Conservation (phyloP, 495 filamentous ascomycete genomes). For the Jackrogersella minutella region DNA sequence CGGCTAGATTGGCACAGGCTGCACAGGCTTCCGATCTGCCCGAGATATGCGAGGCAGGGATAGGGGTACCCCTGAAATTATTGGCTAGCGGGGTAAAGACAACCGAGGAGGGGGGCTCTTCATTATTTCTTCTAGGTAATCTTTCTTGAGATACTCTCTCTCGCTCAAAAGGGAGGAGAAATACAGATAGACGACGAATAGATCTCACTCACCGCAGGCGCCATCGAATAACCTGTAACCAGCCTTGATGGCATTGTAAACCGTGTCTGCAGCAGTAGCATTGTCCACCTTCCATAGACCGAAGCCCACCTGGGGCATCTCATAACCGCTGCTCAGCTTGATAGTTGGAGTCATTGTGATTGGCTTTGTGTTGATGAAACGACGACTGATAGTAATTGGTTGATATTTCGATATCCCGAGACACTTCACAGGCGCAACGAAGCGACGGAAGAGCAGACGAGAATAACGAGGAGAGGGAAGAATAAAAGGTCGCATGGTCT, state of each 20-base stretch:
- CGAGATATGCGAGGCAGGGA: not conserved
- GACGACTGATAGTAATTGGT: not conserved
- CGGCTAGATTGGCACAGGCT: slow-evolving; percentile 21
- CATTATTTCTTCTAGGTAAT: slow-evolving; percentile 27
- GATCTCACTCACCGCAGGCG: slow-evolving; percentile 71
- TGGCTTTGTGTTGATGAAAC: slow-evolving; percentile 25
- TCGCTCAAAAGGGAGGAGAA: no score
- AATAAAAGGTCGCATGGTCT: slow-evolving; percentile 28
- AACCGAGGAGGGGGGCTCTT: slow-evolving; percentile 38
- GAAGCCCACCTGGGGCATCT: slow-evolving; percentile 88
- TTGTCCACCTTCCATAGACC: slow-evolving; percentile 90
- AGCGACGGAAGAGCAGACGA: slow-evolving; percentile 27
- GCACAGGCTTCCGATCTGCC: slow-evolving; percentile 19
- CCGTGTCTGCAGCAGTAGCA: slow-evolving; percentile 75
- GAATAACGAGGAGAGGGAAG: slow-evolving; percentile 24
- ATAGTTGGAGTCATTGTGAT: slow-evolving; percentile 63
- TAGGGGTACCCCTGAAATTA: slow-evolving; percentile 29
- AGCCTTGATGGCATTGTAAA: slow-evolving; percentile 89
- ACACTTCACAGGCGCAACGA: slow-evolving; percentile 15
- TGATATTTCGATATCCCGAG: slow-evolving; percentile 15
- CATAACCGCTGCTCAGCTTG: slow-evolving; percentile 81
- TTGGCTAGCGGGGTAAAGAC: slow-evolving; percentile 41
- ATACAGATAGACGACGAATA: not conserved
- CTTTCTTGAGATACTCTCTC: slow-evolving; percentile 10
- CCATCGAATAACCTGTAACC: slow-evolving; percentile 90